These are phyloP conservation scores for Sutorius australiensis DNA, from an alignment of 768 basidiomycete species.

Conservation along the genomic window DNA sequence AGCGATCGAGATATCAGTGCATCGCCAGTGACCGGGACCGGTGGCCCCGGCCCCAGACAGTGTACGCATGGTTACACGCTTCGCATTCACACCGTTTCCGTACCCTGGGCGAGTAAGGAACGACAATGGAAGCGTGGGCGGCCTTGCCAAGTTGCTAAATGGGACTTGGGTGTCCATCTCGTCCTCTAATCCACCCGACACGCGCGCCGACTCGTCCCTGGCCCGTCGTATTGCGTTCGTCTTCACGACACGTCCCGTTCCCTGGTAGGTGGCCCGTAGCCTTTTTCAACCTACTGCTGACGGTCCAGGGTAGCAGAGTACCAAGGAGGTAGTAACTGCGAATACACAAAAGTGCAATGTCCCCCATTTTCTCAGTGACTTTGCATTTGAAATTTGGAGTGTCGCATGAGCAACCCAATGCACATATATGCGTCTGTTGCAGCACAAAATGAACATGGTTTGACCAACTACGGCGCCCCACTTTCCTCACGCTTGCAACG, in stretches of 20 bases:
- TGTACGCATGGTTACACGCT: too few species aligned
- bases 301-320: background rate
- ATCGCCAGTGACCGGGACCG: too few species aligned
- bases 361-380: background rate
- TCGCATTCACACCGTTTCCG: background rate
- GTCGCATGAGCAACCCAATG: background rate
- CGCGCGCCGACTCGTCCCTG: too few species aligned
- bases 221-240: too few species aligned
- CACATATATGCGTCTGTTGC: background rate
- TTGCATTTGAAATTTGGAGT: background rate
- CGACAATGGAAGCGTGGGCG: background rate
- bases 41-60: too few species aligned
- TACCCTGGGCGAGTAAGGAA: background rate
- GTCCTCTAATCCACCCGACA: too few species aligned
- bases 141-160: background rate
- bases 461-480: background rate
- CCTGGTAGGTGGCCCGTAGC: too few species aligned
- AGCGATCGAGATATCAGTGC: too few species aligned
- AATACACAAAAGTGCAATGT: too few species aligned
- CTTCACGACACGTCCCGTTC: too few species aligned
- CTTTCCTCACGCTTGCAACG: background rate
- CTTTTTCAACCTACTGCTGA: too few species aligned
- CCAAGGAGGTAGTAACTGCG: background rate
- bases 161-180: too few species aligned
- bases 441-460: background rate